Base-by-base conservation (phyloP, 1,139 yeast species). In the Yamadazyma friedrichii region DNA sequence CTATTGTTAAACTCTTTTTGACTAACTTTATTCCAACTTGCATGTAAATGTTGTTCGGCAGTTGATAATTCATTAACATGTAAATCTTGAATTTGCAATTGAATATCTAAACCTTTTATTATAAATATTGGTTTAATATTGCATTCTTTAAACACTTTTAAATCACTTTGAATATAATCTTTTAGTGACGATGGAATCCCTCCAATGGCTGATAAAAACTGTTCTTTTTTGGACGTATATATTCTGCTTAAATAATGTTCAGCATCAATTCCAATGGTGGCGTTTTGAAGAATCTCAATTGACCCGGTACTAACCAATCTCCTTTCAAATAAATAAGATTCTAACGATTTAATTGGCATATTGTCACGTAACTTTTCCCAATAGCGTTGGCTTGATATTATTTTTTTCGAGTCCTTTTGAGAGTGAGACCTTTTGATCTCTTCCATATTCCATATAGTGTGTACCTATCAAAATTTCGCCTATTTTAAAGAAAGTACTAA, bases 261-360 rank as follows among this genome's bases (percentile, higher is more conserved):
- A 15, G 84, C 94, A 58, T 89, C 96, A 37, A 89, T 85, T 40
- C 96, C 97, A 40, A 89, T 65, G 12, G 84, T 78, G 32, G 91
- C 76, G 54, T 83, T 82, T 47, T 74, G 78, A 48, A 89, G 68
- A 9, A 80, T 66, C 31, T 84, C 87, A 50, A 88, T 70, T 11
- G 93, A 81, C 49, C 80, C 67, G 16, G 82, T 70, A 44, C 77
- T 74, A 37, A 82, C 83, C 43, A 84, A 64, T 46, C 83, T 78
- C 45, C 86, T 76, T 53, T 88, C 95, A 52, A 81, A 80, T 35
- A 84, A 70, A 58, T 76, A 83, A 4, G 84, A 72, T 52, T 88
- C 95, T 44, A 88, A 74, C 8, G 89, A 75, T 55, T 76, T 82
- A 54, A 87, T 82, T 46, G 77, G 77, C 77, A 72, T 72, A 27